phyloP scores from a whole-genome alignment of 305 asterid genomes.

The Plantago coronopus region DNA sequence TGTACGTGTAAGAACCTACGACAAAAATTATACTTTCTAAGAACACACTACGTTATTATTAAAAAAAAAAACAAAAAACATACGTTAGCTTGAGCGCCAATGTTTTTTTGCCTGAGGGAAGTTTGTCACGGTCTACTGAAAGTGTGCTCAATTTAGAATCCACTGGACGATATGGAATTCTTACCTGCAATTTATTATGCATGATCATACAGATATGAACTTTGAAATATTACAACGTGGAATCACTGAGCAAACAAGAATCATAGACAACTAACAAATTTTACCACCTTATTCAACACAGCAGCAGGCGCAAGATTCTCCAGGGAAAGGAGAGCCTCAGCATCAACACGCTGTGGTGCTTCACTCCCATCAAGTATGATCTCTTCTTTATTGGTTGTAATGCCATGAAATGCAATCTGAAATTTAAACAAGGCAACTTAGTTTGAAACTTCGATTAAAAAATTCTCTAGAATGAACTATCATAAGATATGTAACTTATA shows the following conservation, averaged over 20 bases:
- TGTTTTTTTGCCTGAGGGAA: conserved; percentile 93
- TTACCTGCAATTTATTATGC: conserved; percentile 52
- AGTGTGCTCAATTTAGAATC: conserved; percentile 82
- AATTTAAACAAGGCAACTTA: conserved; percentile 23
- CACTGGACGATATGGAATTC: conserved; percentile 83
- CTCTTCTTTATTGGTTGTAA: conserved; percentile 65
- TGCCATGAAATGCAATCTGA: conserved; percentile 88
- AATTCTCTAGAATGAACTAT: background rate
- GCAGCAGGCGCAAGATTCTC: conserved; percentile 89
- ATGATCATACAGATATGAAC: conserved; percentile 19
- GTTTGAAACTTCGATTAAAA: conserved; percentile 13
- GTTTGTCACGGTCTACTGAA: conserved; percentile 77
- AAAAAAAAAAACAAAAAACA: too few relatives aligned
- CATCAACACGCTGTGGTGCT: conserved; percentile 84
- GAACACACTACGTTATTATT: too few relatives aligned
- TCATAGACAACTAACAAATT: conserved; percentile 18
- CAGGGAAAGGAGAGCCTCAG: conserved; percentile 75
- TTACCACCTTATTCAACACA: conserved; percentile 64
- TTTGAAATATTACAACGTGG: conserved; percentile 6
- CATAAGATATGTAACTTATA: background rate
- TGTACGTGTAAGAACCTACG: conserved; percentile 46
- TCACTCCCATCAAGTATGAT: conserved; percentile 90
- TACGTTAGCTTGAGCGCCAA: conserved; percentile 80
- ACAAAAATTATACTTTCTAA: too few relatives aligned
- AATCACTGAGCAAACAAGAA: background rate